Conservation (phyloP, 2,329 filamentous ascomycete genomes). For the Botrytis galanthina region DNA sequence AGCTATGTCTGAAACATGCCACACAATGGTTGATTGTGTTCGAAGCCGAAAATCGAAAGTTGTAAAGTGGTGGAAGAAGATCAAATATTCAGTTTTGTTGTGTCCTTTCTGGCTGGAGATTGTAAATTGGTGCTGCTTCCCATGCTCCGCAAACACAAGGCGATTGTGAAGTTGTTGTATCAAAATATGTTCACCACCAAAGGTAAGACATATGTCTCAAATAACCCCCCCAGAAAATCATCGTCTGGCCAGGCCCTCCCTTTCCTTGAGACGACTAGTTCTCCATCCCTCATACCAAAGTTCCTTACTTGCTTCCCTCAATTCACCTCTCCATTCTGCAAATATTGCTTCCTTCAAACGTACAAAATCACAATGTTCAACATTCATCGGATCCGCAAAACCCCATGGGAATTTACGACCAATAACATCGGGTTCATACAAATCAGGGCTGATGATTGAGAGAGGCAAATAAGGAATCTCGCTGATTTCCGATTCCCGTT, state of each 20-base stretch:
- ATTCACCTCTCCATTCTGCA: constrained; percentile 84
- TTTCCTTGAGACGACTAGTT: constrained; percentile 57
- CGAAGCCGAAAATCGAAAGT: neutral
- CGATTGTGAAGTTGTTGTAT: neutral
- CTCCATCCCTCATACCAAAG: constrained; percentile 97
- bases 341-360: constrained; percentile 91
- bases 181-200: neutral
- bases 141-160: neutral
- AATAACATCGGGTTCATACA: constrained; percentile 75
- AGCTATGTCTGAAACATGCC: neutral
- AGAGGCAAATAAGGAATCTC: constrained; percentile 75
- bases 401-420: constrained; percentile 96
- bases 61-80: neutral
- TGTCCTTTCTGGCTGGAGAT: neutral
- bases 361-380: constrained; percentile 89
- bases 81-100: neutral
- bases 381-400: constrained; percentile 89
- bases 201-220: constrained; percentile 14
- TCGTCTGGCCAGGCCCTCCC: constrained; percentile 30
- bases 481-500: constrained; percentile 45
- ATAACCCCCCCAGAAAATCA: constrained; percentile 23
- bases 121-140: neutral
- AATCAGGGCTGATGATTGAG: constrained; percentile 90
- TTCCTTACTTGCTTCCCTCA: constrained; percentile 86
- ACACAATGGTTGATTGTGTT: neutral